A percentile compares a stretch with the other conserved stretches of the same genome.
Evolutionary conservation across 495 filamentous ascomycete genomes (phyloP).

Genomic region (Halenospora varia): DNA sequence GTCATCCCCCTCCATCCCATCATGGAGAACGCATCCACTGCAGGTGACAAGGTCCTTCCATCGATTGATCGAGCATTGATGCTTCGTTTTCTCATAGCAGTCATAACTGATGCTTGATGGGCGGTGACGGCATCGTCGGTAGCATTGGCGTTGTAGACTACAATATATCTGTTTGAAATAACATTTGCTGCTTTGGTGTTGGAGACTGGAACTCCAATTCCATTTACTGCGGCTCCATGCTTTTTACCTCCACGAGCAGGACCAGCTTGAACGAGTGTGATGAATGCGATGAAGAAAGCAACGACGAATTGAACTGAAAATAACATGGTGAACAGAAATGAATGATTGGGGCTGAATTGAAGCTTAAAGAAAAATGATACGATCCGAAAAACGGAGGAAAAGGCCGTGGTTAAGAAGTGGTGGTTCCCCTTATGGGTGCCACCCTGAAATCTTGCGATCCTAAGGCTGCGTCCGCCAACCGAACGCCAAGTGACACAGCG

Average conservation of each 20-base stretch:
- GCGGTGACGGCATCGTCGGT: conserved; percentile 35
- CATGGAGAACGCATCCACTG: conserved; percentile 38
- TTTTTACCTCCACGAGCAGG: neutral
- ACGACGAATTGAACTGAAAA: neutral
- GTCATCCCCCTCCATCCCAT: conserved; percentile 44
- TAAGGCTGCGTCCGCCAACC: too few species aligned
- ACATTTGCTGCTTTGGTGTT: conserved; percentile 26
- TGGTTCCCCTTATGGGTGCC: too few species aligned
- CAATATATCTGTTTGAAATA: conserved; percentile 48
- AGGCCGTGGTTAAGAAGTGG: too few species aligned
- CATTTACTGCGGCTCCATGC: conserved; percentile 4
- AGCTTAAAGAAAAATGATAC: neutral
- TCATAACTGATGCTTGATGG: conserved; percentile 37
- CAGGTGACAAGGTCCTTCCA: conserved; percentile 37
- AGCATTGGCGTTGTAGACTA: conserved; percentile 44
- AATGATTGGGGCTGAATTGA: neutral
- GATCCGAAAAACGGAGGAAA: neutral
- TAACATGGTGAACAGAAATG: neutral
- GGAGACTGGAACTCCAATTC: conserved; percentile 38
- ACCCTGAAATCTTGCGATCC: too few species aligned
- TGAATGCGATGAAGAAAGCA: conserved; percentile 4
- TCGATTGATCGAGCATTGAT: conserved; percentile 36
- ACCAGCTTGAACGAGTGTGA: conserved; percentile 4
- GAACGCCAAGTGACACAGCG: conserved; percentile 16
- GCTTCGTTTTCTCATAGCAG: conserved; percentile 44